Percentiles rank a stretch among this genome's conserved stretches.
phyloP scores from a whole-genome alignment of 768 basidiomycete species.

The Termitomyces sp. region DNA sequence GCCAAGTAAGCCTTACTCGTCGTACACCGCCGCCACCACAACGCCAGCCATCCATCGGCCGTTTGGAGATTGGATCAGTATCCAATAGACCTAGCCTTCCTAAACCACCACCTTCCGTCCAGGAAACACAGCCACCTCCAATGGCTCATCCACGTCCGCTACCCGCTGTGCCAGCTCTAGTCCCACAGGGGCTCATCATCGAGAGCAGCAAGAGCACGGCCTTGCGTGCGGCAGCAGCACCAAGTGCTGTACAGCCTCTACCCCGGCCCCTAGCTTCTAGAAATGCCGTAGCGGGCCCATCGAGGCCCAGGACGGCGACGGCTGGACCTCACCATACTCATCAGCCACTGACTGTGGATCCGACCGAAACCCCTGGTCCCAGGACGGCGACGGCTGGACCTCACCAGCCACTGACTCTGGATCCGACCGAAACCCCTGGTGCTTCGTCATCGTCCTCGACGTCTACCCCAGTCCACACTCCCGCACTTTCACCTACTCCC shows the following conservation, averaged over 20 bases:
- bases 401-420: constrained; percentile 24
- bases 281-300: constrained; percentile 3
- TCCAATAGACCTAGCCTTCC: constrained; percentile 12
- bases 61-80: constrained; percentile 25
- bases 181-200: background rate
- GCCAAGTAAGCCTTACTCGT: constrained; percentile 19
- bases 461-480: constrained; percentile 2
- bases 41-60: constrained; percentile 21
- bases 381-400: no score
- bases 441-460: constrained; percentile 3
- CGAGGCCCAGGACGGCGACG: constrained; percentile 14
- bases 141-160: constrained; percentile 17
- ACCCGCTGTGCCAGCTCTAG: constrained; percentile 16
- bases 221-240: background rate
- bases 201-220: constrained; percentile 15
- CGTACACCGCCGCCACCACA: constrained; percentile 21
- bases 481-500: constrained; percentile 6
- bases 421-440: constrained; percentile 8
- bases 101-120: constrained; percentile 16
- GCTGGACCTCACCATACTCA: constrained; percentile 13
- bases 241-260: background rate
- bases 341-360: constrained; percentile 24
- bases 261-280: constrained; percentile 7
- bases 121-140: background rate
- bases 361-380: constrained; percentile 2